These are phyloP conservation scores for Globisporangium heterothallicum DNA, from an alignment of 352 stramenopile species.

Conservation along the genomic window DNA sequence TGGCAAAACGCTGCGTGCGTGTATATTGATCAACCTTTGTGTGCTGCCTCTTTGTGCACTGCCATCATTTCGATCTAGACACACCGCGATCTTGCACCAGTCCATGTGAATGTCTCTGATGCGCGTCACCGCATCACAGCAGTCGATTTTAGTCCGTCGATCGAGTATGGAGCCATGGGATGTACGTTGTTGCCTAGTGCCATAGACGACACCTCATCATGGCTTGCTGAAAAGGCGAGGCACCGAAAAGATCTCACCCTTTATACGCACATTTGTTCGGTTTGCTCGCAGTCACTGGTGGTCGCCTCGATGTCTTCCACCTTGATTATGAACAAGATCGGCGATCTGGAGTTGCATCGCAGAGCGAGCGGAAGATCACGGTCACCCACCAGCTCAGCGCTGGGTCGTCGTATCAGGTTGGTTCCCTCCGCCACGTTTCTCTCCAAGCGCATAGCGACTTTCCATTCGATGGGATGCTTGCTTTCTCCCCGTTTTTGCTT, in stretches of 20 bases:
- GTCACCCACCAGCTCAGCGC: neutral
- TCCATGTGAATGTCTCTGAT: neutral
- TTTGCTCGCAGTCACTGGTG: constrained; percentile 3
- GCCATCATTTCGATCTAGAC: neutral
- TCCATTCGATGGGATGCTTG: neutral
- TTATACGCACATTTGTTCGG: neutral
- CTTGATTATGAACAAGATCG: constrained; percentile 1
- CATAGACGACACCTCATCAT: no score
- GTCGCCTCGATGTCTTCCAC: constrained; percentile 7
- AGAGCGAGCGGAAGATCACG: neutral
- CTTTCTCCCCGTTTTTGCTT: no score
- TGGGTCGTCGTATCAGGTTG: neutral
- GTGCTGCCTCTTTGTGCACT: neutral
- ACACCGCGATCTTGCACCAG: neutral
- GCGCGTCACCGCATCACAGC: constrained; percentile 19
- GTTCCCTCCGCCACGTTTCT: neutral
- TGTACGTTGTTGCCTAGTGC: constrained; percentile 18
- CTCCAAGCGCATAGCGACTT: neutral
- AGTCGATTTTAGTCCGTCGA: constrained; percentile 23
- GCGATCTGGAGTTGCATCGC: constrained; percentile 2
- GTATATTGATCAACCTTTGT: neutral
- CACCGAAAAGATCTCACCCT: no score
- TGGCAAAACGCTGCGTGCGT: no score
- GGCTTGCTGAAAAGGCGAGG: no score
- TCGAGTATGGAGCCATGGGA: constrained; percentile 29